Conservation (phyloP, 441 rosid genomes). For the Erodium moschatum region DNA sequence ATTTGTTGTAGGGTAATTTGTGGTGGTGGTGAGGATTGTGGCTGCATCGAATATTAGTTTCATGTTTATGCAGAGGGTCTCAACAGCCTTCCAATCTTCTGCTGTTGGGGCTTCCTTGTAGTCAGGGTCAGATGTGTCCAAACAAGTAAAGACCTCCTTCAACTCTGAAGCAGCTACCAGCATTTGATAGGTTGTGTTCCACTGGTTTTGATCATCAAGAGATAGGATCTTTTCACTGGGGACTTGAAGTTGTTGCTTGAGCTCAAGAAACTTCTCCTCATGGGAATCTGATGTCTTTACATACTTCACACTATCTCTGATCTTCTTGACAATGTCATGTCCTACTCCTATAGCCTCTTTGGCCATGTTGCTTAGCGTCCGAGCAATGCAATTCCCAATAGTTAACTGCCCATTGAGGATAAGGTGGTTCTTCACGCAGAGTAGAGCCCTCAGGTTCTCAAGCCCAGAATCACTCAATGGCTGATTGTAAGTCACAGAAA, state of each 20-base stretch:
- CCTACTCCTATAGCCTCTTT: constrained; percentile 49
- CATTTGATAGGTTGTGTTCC: constrained; percentile 83
- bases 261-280: constrained; percentile 75
- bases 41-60: constrained; percentile 69
- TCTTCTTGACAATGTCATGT: constrained; percentile 47
- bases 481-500: constrained; percentile 59
- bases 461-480: constrained; percentile 40
- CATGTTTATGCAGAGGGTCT: constrained; percentile 48
- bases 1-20: constrained; percentile 41
- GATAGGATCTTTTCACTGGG: constrained; percentile 53
- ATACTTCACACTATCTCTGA: constrained; percentile 69
- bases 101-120: constrained; percentile 59
- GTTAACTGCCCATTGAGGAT: constrained; percentile 68
- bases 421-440: constrained; percentile 60
- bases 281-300: constrained; percentile 77
- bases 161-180: constrained; percentile 66
- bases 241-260: constrained; percentile 76
- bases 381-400: constrained; percentile 59
- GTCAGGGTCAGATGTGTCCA: constrained; percentile 71
- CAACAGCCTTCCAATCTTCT: constrained; percentile 63
- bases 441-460: constrained; percentile 56
- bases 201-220: constrained; percentile 60
- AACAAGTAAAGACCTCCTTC: constrained; percentile 76
- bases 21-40: constrained; percentile 31
- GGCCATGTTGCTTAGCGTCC: constrained; percentile 42